Percentiles rank a stretch among this genome's conserved stretches.
These are phyloP conservation scores for Mycocentrospora acerina DNA, from an alignment of 2,329 filamentous ascomycete species.

Conservation along the genomic window DNA sequence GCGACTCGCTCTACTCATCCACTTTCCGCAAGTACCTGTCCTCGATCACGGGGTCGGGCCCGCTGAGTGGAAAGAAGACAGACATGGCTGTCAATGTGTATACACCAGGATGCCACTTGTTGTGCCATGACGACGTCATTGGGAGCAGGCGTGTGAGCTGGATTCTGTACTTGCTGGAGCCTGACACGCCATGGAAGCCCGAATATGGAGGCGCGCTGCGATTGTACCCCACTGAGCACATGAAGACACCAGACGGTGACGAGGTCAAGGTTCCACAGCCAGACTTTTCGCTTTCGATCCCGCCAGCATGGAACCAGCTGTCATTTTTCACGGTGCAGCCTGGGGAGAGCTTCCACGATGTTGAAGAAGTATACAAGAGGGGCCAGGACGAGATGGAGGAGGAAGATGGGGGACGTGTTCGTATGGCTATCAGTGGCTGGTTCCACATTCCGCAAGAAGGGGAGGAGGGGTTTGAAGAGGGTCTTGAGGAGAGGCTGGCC, in stretches of 20 bases:
- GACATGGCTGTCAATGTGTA: constrained; percentile 99
- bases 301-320: constrained; percentile 94
- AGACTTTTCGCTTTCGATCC: constrained; percentile 78
- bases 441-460: constrained; percentile 96
- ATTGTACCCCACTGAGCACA: constrained; percentile 72
- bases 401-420: constrained; percentile 72
- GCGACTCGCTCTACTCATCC: constrained; percentile 90
- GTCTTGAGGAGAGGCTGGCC: constrained; percentile 83
- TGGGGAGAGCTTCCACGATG: constrained; percentile 98
- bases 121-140: constrained; percentile 98
- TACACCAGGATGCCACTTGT: constrained; percentile 89
- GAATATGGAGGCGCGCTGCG: constrained; percentile 92
- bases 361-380: constrained; percentile 90
- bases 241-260: constrained; percentile 68
- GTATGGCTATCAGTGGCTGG: constrained; percentile 99
- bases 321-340: constrained; percentile 98
- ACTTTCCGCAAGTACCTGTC: constrained; percentile 88
- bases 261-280: constrained; percentile 78
- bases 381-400: constrained; percentile 60
- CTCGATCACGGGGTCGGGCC: constrained; percentile 79
- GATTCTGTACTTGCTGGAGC: constrained; percentile 93
- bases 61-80: constrained; percentile 88
- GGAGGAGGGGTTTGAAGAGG: constrained; percentile 87
- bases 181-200: constrained; percentile 84
- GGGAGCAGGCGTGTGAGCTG: constrained; percentile 95